Evolutionary conservation across 2,329 filamentous ascomycete genomes (phyloP).

Genomic region (Trichoderma brevicompactum): DNA sequence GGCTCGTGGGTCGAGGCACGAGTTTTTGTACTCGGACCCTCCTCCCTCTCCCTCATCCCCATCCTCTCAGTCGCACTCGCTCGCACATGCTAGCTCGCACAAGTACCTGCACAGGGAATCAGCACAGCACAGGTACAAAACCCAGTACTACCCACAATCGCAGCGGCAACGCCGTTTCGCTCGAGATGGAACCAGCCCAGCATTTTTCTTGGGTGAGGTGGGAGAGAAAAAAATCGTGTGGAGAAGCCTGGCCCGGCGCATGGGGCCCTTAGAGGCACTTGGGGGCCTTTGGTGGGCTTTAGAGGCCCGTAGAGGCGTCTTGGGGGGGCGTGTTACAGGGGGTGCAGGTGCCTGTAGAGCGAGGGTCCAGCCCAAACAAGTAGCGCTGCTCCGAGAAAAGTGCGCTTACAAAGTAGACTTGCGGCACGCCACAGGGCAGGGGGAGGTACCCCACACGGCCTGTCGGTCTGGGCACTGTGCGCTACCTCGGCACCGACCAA

Average conservation of each 20-base stretch:
- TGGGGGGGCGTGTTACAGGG: slow-evolving; percentile 10
- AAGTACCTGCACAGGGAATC: too few species aligned
- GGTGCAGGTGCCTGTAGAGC: slow-evolving; percentile 2
- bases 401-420: slow-evolving; percentile 4
- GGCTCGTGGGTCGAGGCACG: slow-evolving; percentile 18
- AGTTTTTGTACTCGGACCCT: slow-evolving; percentile 26
- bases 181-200: slow-evolving; percentile 16
- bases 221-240: slow-evolving; percentile 18
- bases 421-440: slow-evolving; percentile 16
- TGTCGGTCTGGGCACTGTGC: slow-evolving; percentile 22
- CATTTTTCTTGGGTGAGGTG: background rate
- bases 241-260: slow-evolving; percentile 20
- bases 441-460: slow-evolving; percentile 17
- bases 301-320: background rate
- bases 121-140: background rate
- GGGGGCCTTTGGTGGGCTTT: background rate
- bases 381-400: slow-evolving; percentile 28
- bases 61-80: background rate
- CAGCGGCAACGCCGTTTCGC: slow-evolving; percentile 28
- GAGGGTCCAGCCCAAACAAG: slow-evolving; percentile 26
- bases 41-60: background rate
- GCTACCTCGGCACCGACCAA: slow-evolving; percentile 8
- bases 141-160: background rate
- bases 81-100: background rate
- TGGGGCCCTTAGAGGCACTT: background rate